A percentile compares a stretch with the other conserved stretches of the same genome.
Evolutionary conservation across 805 yeast species (phyloP).

Genomic region (Sugiyamaella marilandica): DNA sequence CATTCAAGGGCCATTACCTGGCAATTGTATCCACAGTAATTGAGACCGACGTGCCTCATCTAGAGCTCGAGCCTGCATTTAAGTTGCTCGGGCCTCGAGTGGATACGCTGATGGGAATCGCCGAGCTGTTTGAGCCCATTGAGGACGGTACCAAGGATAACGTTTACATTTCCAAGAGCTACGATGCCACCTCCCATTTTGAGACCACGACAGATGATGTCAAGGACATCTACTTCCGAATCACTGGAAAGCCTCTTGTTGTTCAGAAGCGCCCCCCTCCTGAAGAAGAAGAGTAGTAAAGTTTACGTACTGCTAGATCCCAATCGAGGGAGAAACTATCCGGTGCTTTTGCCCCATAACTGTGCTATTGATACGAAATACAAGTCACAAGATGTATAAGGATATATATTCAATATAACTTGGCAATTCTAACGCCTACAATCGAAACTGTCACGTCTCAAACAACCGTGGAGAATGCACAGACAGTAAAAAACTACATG

Average conservation of each 20-base stretch:
- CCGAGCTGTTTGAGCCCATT: constrained; percentile 82
- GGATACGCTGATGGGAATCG: constrained; percentile 90
- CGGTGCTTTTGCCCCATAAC: too few relatives aligned
- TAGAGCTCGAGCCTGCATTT: constrained; percentile 91
- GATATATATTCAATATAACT: too few relatives aligned
- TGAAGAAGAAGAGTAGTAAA: constrained; percentile 40
- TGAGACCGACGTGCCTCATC: constrained; percentile 88
- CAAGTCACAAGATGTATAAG: too few relatives aligned
- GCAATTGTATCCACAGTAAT: constrained; percentile 93
- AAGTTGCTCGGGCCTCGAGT: constrained; percentile 72
- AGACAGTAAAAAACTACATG: too few relatives aligned
- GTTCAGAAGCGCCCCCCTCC: constrained; percentile 68
- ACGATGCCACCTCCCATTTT: constrained; percentile 92
- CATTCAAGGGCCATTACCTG: constrained; percentile 80
- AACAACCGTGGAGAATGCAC: too few relatives aligned
- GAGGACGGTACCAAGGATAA: constrained; percentile 78
- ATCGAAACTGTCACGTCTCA: too few relatives aligned
- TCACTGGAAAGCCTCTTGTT: constrained; percentile 87
- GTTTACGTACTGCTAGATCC: neutral
- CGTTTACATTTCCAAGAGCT: constrained; percentile 79
- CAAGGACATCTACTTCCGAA: constrained; percentile 85
- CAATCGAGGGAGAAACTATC: too few relatives aligned
- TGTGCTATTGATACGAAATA: too few relatives aligned
- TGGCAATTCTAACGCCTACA: too few relatives aligned
- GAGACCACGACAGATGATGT: constrained; percentile 96